Evolutionary conservation across 2,329 filamentous ascomycete genomes (phyloP).

Genomic region (Penicillium thymicola): DNA sequence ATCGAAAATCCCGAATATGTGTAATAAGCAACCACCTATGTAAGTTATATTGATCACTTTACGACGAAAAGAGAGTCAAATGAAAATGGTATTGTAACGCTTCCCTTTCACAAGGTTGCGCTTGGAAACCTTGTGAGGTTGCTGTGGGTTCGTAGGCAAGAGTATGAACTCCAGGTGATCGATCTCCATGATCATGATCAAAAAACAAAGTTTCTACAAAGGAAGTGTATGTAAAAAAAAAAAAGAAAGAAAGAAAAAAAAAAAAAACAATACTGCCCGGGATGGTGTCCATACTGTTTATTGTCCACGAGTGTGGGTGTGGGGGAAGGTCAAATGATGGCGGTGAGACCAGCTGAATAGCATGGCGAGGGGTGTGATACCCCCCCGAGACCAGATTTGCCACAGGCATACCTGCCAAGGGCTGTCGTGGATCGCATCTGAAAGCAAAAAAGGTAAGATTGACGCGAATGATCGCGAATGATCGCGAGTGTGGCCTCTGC

Average conservation of each 20-base stretch:
- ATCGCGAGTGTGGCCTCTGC: not conserved
- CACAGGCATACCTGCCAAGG: not conserved
- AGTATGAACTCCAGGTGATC: not conserved
- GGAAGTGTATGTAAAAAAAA: not conserved
- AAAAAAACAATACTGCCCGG: not conserved
- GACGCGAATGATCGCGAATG: not conserved
- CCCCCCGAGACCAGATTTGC: not conserved
- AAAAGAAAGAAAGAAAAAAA: too few relatives aligned
- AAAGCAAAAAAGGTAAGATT: not conserved
- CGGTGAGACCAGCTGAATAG: not conserved
- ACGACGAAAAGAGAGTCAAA: not conserved
- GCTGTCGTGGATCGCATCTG: conserved; percentile 1
- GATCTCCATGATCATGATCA: not conserved
- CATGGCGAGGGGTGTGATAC: not conserved
- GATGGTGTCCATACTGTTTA: not conserved
- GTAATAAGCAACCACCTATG: not conserved
- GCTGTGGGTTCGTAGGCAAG: not conserved
- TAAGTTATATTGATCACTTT: not conserved
- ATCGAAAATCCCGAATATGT: not conserved
- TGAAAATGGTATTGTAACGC: not conserved
- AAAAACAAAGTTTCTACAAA: not conserved
- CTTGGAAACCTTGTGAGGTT: not conserved
- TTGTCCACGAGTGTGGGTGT: not conserved
- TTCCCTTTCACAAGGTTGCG: not conserved
- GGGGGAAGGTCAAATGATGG: not conserved